A percentile compares a stretch with the other conserved stretches of the same genome.
Evolutionary conservation across 2,329 filamentous ascomycete species (phyloP).

Genomic region (Claviceps capensis): DNA sequence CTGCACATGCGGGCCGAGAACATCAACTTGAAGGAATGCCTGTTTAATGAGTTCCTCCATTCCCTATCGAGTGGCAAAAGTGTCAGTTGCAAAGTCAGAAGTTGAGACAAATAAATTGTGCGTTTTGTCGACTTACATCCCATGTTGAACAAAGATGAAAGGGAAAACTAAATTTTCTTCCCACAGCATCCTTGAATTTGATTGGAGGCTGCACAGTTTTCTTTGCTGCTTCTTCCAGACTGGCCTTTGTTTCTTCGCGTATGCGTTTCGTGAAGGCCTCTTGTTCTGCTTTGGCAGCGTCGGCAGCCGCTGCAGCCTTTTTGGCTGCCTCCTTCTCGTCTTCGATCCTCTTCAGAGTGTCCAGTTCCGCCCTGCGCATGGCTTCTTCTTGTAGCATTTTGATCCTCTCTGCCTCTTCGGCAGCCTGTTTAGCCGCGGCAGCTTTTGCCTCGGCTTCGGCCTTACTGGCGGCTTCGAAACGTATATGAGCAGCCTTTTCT

Average conservation of each 20-base stretch:
- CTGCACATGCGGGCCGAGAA: slow-evolving; percentile 61
- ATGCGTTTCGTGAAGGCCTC: slow-evolving; percentile 48
- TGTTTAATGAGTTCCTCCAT: slow-evolving; percentile 82
- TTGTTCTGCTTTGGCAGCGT: slow-evolving; percentile 36
- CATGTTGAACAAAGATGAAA: slow-evolving; percentile 75
- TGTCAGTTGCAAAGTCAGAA: slow-evolving; percentile 4
- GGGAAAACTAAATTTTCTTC: slow-evolving; percentile 84
- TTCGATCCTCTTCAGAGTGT: slow-evolving; percentile 24
- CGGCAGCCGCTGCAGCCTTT: slow-evolving; percentile 26
- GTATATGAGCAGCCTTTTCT: slow-evolving; percentile 31
- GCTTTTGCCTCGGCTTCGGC: slow-evolving; percentile 27
- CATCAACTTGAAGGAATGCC: slow-evolving; percentile 66
- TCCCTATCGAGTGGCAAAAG: slow-evolving; percentile 36
- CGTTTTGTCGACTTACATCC: slow-evolving; percentile 43
- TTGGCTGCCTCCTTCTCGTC: slow-evolving; percentile 28
- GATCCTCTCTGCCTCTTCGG: slow-evolving; percentile 28
- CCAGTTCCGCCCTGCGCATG: slow-evolving; percentile 24
- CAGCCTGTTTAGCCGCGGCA: slow-evolving; percentile 26
- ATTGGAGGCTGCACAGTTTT: slow-evolving; percentile 59
- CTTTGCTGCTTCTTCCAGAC: slow-evolving; percentile 32
- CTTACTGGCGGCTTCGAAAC: slow-evolving; percentile 28
- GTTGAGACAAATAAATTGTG: too few species aligned
- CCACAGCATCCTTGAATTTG: slow-evolving; percentile 82
- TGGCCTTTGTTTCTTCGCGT: slow-evolving; percentile 40
- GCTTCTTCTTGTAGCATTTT: slow-evolving; percentile 26